Conservation (phyloP, 208 protist species). For the Trypanosoma lewisi region DNA sequence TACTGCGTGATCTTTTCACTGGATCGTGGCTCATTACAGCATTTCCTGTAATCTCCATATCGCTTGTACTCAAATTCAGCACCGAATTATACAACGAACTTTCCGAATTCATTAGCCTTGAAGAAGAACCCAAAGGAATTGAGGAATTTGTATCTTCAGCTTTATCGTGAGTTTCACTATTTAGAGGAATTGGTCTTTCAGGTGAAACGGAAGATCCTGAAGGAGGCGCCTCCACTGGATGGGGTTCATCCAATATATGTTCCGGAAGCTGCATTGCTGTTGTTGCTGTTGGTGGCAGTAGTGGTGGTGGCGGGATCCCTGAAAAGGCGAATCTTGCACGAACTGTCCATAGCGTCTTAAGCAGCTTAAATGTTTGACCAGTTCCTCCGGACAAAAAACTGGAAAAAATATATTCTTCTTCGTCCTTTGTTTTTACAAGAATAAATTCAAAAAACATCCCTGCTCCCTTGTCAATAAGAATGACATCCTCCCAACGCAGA, state of each 20-base stretch:
- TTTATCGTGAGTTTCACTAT: background rate
- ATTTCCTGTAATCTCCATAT: background rate
- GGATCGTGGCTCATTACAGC: background rate
- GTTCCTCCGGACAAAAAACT: slow-evolving; percentile 41
- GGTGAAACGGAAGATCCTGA: background rate
- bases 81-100: background rate
- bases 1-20: background rate
- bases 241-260: no score
- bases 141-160: slow-evolving; percentile 10
- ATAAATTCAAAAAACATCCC: slow-evolving; percentile 51
- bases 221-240: background rate
- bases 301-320: background rate
- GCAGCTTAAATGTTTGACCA: slow-evolving; percentile 40
- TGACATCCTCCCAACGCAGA: slow-evolving; percentile 44
- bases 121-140: background rate
- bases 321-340: slow-evolving; percentile 38
- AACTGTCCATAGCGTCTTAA: slow-evolving; percentile 53
- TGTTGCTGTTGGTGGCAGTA: background rate
- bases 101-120: background rate
- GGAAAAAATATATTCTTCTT: slow-evolving; percentile 43
- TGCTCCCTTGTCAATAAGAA: slow-evolving; percentile 30
- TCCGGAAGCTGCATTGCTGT: no score
- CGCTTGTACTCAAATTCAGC: background rate
- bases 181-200: slow-evolving; percentile 7
- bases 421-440: slow-evolving; percentile 25